These are phyloP conservation scores for Polygonum maritimum DNA, from an alignment of 148 eudicot species.

Conservation along the genomic window DNA sequence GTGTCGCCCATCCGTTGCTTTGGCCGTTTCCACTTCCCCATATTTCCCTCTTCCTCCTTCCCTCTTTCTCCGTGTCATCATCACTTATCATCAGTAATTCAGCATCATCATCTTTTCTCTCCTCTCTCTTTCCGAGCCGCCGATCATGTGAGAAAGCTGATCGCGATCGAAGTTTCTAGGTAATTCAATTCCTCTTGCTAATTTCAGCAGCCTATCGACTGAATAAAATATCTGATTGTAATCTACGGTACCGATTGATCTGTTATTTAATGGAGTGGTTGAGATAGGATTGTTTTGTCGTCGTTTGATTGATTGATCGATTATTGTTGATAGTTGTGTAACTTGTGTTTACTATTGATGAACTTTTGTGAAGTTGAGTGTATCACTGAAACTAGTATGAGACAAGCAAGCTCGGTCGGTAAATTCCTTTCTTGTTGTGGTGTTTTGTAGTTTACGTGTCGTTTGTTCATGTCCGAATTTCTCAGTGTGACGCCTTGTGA, in stretches of 20 bases:
- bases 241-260: neutral
- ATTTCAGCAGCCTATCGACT: neutral
- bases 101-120: neutral
- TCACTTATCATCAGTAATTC: constrained; percentile 3
- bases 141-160: neutral
- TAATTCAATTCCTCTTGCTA: neutral
- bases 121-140: neutral
- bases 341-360: neutral
- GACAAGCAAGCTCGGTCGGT: neutral
- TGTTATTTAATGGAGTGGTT: neutral
- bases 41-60: constrained; percentile 5
- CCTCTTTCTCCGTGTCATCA: constrained; percentile 5
- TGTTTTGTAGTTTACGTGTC: neutral
- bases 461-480: neutral
- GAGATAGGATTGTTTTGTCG: neutral
- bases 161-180: neutral
- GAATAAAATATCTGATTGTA: neutral
- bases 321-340: neutral
- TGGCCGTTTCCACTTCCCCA: constrained; percentile 2
- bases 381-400: neutral
- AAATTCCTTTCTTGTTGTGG: neutral
- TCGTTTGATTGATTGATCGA: constrained; percentile 4
- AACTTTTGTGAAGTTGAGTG: neutral
- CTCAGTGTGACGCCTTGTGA: neutral
- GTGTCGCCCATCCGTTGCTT: constrained; percentile 5